A percentile compares a stretch with the other conserved stretches of the same genome.
phyloP scores from a whole-genome alignment of 2,329 filamentous ascomycete species.

The Thielaviopsis ethacetica region DNA sequence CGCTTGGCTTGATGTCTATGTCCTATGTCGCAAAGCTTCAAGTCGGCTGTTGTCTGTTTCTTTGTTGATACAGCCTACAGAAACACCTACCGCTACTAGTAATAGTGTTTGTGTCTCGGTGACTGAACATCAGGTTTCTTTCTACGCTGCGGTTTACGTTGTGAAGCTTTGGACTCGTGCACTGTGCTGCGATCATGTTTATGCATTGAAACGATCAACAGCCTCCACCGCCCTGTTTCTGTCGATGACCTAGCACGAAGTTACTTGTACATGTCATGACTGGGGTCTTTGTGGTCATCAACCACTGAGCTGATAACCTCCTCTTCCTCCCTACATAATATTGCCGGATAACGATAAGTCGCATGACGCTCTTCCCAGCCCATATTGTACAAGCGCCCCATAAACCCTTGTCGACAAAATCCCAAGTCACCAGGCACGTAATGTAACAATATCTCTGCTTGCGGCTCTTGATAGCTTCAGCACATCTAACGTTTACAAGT shows the following conservation, averaged over 20 bases:
- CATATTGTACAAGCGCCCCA: not conserved
- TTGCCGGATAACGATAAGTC: not conserved
- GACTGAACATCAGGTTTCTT: not conserved
- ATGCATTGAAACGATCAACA: not conserved
- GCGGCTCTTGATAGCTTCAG: not conserved
- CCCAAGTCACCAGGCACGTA: not conserved
- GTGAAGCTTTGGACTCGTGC: not conserved
- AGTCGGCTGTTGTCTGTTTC: not conserved
- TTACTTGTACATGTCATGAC: not conserved
- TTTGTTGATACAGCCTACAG: not conserved
- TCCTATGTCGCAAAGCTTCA: not conserved
- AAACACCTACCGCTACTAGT: not conserved
- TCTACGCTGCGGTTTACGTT: not conserved
- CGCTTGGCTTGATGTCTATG: not conserved
- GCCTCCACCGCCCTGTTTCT: not conserved
- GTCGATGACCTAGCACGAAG: not conserved
- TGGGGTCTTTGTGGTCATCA: not conserved
- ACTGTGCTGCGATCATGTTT: not conserved
- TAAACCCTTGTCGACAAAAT: not conserved
- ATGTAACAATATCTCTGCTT: not conserved
- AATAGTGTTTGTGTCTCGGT: too few species aligned
- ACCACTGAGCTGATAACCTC: not conserved
- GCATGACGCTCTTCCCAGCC: constrained; percentile 3
- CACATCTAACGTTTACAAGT: not conserved
- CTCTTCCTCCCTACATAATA: not conserved